Evolutionary conservation across 768 basidiomycete species (phyloP), one percentile per base, ranked within the genome.

Genomic region (Crassisporium funariophilum): DNA sequence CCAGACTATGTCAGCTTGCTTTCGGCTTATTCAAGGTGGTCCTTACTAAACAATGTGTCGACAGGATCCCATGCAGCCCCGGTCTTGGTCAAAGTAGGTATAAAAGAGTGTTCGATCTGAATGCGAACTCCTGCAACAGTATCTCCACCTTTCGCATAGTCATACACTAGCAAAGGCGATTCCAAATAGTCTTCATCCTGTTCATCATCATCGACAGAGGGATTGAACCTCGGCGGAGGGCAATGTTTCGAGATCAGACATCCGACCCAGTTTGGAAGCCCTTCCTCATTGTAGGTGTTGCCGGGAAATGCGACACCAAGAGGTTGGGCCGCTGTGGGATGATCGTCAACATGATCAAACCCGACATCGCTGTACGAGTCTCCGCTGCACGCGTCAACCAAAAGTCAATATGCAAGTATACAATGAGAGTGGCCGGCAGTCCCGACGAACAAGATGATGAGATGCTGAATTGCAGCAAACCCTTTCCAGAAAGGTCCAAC

Each of bases 201-300:
- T 34, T 63, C 52, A 16, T 52, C 41, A 24, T 47, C 36, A 9
- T 29, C 23, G 4, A 44, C 24, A 16, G 41, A 38, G 42, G 73
- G 65, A 38, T 61, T 44, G 52, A 57, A 72, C 29, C 65, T 56
- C 4, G 71, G 68, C 29, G 58, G 54, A n/a, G 70, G 70, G 34
- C 57, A 57, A 47, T 73, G 67, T 41, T 71, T 66, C 9, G 68
- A 75, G 41, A 81, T 63, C 16, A 82, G 60, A 56, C 79, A 71
- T 2, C 82, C 78, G 23, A 85, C 78, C 83, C 83, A 85, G 58
- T 84, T 84, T 3, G 81, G 76, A 35, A 65, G 59, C 24, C 63
- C 71, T 2, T 47, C 43, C 52, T 79, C 79, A 23, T 72, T 71
- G 60, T 62, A 82, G 0, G 78, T 76, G 7, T 55, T 19, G 0